phyloP scores from a whole-genome alignment of 495 filamentous ascomycete species.

The Penicillium macrosclerotiorum region DNA sequence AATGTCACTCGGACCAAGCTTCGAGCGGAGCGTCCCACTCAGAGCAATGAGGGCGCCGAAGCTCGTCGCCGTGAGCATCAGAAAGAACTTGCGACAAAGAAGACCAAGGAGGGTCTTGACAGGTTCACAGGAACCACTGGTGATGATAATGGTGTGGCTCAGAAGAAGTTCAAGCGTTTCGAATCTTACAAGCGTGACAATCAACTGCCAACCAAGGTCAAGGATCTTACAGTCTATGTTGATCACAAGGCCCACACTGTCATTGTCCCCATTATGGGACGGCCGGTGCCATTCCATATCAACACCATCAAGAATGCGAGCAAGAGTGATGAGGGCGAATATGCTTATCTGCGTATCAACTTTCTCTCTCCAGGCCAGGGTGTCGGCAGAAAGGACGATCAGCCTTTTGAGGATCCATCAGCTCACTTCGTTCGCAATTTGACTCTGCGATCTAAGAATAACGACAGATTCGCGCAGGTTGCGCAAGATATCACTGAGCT shows the following conservation, averaged over 20 bases:
- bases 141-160: slow-evolving; percentile 81
- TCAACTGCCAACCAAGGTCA: slow-evolving; percentile 79
- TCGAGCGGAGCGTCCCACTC: slow-evolving; percentile 81
- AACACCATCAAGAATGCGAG: slow-evolving; percentile 98
- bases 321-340: slow-evolving; percentile 93
- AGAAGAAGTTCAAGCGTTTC: slow-evolving; percentile 97
- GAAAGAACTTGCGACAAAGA: slow-evolving; percentile 81
- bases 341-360: slow-evolving; percentile 91
- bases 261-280: slow-evolving; percentile 93
- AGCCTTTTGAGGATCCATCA: slow-evolving; percentile 93
- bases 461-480: slow-evolving; percentile 82
- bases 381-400: slow-evolving; percentile 96
- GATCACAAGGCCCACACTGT: slow-evolving; percentile 88
- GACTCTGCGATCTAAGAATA: slow-evolving; percentile 88
- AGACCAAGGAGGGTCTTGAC: slow-evolving; percentile 82
- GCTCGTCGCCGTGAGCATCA: slow-evolving; percentile 87
- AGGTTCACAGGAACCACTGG: slow-evolving; percentile 77
- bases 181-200: slow-evolving; percentile 99
- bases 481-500: slow-evolving; percentile 88
- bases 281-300: slow-evolving; percentile 97
- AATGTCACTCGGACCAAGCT: slow-evolving; percentile 94
- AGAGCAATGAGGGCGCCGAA: slow-evolving; percentile 87
- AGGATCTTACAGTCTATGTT: slow-evolving; percentile 82
- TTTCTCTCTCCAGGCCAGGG: slow-evolving; percentile 96
- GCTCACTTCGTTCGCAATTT: slow-evolving; percentile 95